Evolutionary conservation across 305 asterid species (phyloP), one percentile per base, ranked within the genome.

Genomic region (Solanum aculeatissimum): DNA sequence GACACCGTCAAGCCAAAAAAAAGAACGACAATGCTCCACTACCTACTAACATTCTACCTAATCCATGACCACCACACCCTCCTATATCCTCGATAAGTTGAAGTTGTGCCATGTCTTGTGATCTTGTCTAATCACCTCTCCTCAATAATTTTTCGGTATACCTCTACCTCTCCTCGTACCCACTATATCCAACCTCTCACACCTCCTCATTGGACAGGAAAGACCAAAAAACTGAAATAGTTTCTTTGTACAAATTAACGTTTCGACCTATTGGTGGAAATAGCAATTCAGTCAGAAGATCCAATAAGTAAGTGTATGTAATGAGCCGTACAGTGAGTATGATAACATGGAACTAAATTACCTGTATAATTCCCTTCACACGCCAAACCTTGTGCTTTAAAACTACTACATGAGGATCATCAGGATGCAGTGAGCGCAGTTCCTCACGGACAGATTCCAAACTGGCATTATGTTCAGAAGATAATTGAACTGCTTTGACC

Each of bases 341-440:
- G 47, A 77, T 29, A 51, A 51, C 25, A 51, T 51, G 82, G n/a
- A 75, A 77, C 47, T 77, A 49, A 51, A 49, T 9, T 88, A 93
- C 97, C 97, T 93, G 97, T 85, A 93, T 93, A 71, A 93, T 83
- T 66, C 97, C 97, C 92, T 91, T 94, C 81, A 94, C 97, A 32
- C 96, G 95, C 97, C 97, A 94, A 83, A 92, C 97, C 14, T 82
- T 88, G 89, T 92, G 96, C 90, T 92, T 94, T 80, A 92, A 55
- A 66, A 91, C 92, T 74, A 94, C 97, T 84, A 94, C 92, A n/a
- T 88, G 89, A 12, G 94, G 94, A 86, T 94, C 97, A 57, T 92
- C 90, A 7, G 94, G 97, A 83, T 94, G 97, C 88, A 92, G 83
- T 4, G 86, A 84, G 43, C 53, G 92, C 82, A 92, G 70, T 87